Evolutionary conservation across 2,329 filamentous ascomycete genomes (phyloP), one percentile per base, ranked within the genome.

Genomic region (Fusarium sterilihyphosum): DNA sequence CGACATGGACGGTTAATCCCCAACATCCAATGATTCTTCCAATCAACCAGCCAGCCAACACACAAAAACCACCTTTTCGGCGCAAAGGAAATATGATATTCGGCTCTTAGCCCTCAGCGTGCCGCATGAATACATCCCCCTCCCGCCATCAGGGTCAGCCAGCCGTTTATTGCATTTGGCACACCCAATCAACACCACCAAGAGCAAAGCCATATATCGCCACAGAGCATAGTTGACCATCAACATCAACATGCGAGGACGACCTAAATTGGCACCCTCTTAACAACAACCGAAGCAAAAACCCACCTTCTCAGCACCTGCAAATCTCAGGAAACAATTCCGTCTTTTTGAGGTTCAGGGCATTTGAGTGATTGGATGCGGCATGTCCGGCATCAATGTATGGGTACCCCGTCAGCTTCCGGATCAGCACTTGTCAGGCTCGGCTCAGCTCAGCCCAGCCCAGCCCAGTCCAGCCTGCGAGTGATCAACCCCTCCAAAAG

Each of bases 331-430:
- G 53, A 37, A 65, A 59, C 35, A 40, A 31, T 41, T 41, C 35
- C 35, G 24, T 41, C 43, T 33, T 60, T 41, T 60, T 41, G 43
- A 73, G 47, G 57, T 47, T 61, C 61, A 53, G 58, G 67, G 54
- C 70, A 71, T 65, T 41, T n/a, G 59, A 50, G 49, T 74, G 73
- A 77, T 67, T 75, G 68, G 73, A 43, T 60, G 57, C 74, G 70
- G 72, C 76, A 61, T 64, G 56, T 63, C 75, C 72, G 71, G 71
- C 70, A 73, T 67, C 70, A 73, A 56, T 49, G 33, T 63, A 61
- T 66, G 75, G 73, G 60, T 47, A 58, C 50, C 63, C 70, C 65
- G 75, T 77, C 75, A 76, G 75, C 75, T 74, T 58, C 73, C 60
- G 63, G 73, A 75, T 77, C 72, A 78, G 73, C 76, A 77, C 52